These are phyloP conservation scores for Phytophthora fragariae DNA, from an alignment of 352 stramenopile genomes.

Conservation along the genomic window DNA sequence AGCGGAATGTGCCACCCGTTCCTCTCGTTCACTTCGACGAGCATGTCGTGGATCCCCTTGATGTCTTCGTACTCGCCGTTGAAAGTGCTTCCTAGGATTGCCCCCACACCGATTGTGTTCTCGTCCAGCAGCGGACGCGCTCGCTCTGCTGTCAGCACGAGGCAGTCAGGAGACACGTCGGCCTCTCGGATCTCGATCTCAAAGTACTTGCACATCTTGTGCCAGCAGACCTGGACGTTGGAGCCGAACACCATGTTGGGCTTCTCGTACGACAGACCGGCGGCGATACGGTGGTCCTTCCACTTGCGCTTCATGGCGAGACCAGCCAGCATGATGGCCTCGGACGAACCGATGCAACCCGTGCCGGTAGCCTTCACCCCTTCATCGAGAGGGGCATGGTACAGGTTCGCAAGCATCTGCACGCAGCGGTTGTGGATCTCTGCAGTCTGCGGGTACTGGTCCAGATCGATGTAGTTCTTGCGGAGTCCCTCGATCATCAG, in stretches of 20 bases:
- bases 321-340: slow-evolving; percentile 89
- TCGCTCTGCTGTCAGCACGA: slow-evolving; percentile 82
- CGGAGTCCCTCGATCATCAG: slow-evolving; percentile 83
- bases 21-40: slow-evolving; percentile 72
- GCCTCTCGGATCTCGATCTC: slow-evolving; percentile 34
- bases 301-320: slow-evolving; percentile 81
- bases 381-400: slow-evolving; percentile 66
- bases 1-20: slow-evolving; percentile 83
- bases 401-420: slow-evolving; percentile 90
- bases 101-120: slow-evolving; percentile 91
- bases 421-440: slow-evolving; percentile 93
- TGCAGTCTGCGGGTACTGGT: slow-evolving; percentile 90
- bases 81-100: slow-evolving; percentile 91
- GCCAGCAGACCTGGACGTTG: slow-evolving; percentile 31
- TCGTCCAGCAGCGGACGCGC: slow-evolving; percentile 86
- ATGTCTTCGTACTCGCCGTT: slow-evolving; percentile 93
- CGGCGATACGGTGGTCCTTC: slow-evolving; percentile 26
- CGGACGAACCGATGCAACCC: slow-evolving; percentile 89
- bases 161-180: slow-evolving; percentile 33
- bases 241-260: slow-evolving; percentile 34
- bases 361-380: slow-evolving; percentile 71
- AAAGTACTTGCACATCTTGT: slow-evolving; percentile 35
- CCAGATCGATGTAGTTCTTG: slow-evolving; percentile 93
- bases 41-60: slow-evolving; percentile 86
- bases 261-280: slow-evolving; percentile 19